phyloP scores from a whole-genome alignment of 257 asterid species.

The Nicotiana tabacum region DNA sequence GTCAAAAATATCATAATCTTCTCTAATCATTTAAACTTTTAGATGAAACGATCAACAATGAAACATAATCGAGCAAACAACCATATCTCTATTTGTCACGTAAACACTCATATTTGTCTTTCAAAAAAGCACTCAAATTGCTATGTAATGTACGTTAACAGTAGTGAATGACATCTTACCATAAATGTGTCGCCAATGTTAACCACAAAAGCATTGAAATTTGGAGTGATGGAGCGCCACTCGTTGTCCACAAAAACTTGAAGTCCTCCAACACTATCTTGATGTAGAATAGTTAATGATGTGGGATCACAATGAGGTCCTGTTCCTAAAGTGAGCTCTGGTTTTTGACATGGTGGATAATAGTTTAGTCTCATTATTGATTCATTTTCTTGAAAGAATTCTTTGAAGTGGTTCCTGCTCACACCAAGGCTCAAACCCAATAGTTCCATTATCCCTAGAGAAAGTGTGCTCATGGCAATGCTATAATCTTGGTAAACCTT shows the following conservation, averaged over 20 bases:
- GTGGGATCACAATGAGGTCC: constrained; percentile 30
- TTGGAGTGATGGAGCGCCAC: constrained; percentile 18
- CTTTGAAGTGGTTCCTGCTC: not conserved
- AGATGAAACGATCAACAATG: not conserved
- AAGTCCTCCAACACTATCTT: constrained; percentile 21
- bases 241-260: constrained; percentile 19
- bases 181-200: constrained; percentile 20
- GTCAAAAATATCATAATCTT: too few relatives aligned
- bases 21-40: not conserved
- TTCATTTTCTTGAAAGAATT: constrained; percentile 11
- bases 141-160: too few relatives aligned
- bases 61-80: not conserved
- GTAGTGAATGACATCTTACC: constrained; percentile 2
- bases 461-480: constrained; percentile 13
- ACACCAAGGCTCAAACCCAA: constrained; percentile 23
- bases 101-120: not conserved
- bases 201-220: constrained; percentile 14
- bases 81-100: not conserved
- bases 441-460: constrained; percentile 16
- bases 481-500: constrained; percentile 17
- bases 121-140: too few relatives aligned
- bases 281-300: constrained; percentile 24
- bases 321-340: constrained; percentile 18
- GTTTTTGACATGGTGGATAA: constrained; percentile 21
- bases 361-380: constrained; percentile 21